Evolutionary conservation across 2,329 filamentous ascomycete genomes (phyloP).

Genomic region (Beauveria asiatica): DNA sequence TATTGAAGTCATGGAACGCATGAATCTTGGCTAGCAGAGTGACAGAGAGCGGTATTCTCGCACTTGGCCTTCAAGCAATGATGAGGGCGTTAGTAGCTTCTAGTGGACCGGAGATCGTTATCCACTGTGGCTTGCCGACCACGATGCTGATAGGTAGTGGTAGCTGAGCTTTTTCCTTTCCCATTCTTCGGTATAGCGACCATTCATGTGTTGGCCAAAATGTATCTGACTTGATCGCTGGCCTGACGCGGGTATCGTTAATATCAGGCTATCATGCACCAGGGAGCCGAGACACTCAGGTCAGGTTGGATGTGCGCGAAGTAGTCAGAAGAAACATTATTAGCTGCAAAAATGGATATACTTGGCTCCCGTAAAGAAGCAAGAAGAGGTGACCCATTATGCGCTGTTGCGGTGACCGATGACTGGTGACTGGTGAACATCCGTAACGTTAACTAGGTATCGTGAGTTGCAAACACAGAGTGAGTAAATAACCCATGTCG

Average conservation of each 20-base stretch:
- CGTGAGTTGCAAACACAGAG: neutral
- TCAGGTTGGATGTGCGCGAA: no score
- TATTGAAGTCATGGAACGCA: neutral
- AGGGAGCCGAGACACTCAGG: no score
- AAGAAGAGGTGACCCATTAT: no score
- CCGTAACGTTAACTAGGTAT: neutral
- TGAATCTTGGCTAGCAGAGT: neutral
- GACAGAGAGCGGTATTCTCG: neutral
- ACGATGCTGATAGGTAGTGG: neutral
- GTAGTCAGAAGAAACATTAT: no score
- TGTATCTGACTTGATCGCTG: neutral
- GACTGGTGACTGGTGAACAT: no score
- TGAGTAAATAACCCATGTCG: neutral
- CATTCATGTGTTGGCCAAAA: neutral
- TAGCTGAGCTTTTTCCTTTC: neutral
- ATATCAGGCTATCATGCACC: no score
- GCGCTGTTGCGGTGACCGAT: no score
- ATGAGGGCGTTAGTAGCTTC: neutral
- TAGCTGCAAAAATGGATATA: no score
- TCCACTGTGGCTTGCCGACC: conserved; percentile 4
- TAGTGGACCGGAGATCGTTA: conserved; percentile 1
- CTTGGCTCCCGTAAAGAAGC: no score
- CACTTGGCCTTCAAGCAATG: neutral
- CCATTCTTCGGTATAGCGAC: neutral
- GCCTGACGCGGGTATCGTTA: no score